Evolutionary conservation across 1,284 basidiomycete species (phyloP).

Genomic region (Marasmius oreades): DNA sequence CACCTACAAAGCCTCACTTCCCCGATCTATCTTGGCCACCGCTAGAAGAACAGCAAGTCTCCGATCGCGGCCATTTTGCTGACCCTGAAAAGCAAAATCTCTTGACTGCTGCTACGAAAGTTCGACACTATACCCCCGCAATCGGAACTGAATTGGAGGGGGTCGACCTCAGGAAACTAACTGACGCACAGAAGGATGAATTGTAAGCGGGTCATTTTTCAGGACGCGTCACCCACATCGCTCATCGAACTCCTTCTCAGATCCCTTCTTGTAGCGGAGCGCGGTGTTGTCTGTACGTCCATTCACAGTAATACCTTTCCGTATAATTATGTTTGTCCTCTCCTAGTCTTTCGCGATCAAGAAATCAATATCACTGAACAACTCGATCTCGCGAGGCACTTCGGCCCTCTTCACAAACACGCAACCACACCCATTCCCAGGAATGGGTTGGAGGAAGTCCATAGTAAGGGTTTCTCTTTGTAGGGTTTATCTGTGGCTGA

Average conservation of each 20-base stretch:
- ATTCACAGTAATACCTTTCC: slow-evolving; percentile 16
- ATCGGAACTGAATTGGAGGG: slow-evolving; percentile 66
- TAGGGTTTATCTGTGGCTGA: background rate
- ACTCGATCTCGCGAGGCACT: slow-evolving; percentile 69
- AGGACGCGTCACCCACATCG: background rate
- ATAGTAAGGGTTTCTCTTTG: slow-evolving; percentile 44
- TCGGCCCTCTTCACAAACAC: slow-evolving; percentile 79
- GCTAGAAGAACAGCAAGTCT: slow-evolving; percentile 52
- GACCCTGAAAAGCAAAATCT: slow-evolving; percentile 59
- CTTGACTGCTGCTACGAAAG: slow-evolving; percentile 52
- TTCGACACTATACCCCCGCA: slow-evolving; percentile 57
- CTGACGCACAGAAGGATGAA: slow-evolving; percentile 62
- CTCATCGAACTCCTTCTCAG: slow-evolving; percentile 28
- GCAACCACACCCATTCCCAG: slow-evolving; percentile 76
- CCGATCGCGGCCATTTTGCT: slow-evolving; percentile 60
- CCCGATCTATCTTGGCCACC: slow-evolving; percentile 65
- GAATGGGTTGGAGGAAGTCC: slow-evolving; percentile 75
- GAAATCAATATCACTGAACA: slow-evolving; percentile 68
- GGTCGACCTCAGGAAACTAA: slow-evolving; percentile 59
- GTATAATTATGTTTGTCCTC: no score
- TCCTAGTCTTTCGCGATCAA: slow-evolving; percentile 68
- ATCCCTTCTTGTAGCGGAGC: slow-evolving; percentile 64
- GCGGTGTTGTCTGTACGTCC: slow-evolving; percentile 63
- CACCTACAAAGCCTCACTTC: slow-evolving; percentile 57
- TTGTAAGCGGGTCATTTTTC: slow-evolving; percentile 34